Percentiles rank a stretch among this genome's conserved stretches.
Conservation (phyloP, 345 rosid species). For the Brassica incana region DNA sequence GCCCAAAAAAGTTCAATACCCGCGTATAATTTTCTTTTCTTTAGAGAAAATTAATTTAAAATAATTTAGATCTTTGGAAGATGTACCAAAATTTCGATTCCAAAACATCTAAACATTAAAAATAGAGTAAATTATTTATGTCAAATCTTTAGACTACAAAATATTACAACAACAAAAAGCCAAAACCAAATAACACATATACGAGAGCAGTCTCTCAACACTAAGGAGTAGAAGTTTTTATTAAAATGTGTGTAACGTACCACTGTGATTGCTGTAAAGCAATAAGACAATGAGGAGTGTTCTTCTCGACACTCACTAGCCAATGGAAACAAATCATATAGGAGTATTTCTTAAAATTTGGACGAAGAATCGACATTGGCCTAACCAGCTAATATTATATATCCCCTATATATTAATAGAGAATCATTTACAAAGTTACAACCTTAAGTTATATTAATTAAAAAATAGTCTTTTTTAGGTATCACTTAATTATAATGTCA, state of each 20-base stretch:
- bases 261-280: conserved; percentile 17
- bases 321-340: conserved; percentile 1
- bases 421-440: too few relatives aligned
- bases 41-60: too few relatives aligned
- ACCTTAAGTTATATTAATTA: too few relatives aligned
- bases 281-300: conserved; percentile 13
- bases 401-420: too few relatives aligned
- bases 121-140: too few relatives aligned
- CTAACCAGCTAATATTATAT: background rate
- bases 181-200: conserved; percentile 28
- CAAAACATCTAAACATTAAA: too few relatives aligned
- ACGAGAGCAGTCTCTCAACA: conserved; percentile 25
- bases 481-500: too few relatives aligned
- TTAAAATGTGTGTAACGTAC: conserved; percentile 6
- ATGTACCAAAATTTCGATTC: too few relatives aligned
- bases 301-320: conserved; percentile 23
- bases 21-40: too few relatives aligned
- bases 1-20: too few relatives aligned
- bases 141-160: background rate
- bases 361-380: background rate
- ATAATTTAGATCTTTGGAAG: too few relatives aligned
- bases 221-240: background rate
- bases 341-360: background rate
- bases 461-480: too few relatives aligned
- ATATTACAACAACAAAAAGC: conserved; percentile 22